A percentile compares a stretch with the other conserved stretches of the same genome.
phyloP scores from a whole-genome alignment of 176 grass and related monocot species.

The Oropetium thomaeum region DNA sequence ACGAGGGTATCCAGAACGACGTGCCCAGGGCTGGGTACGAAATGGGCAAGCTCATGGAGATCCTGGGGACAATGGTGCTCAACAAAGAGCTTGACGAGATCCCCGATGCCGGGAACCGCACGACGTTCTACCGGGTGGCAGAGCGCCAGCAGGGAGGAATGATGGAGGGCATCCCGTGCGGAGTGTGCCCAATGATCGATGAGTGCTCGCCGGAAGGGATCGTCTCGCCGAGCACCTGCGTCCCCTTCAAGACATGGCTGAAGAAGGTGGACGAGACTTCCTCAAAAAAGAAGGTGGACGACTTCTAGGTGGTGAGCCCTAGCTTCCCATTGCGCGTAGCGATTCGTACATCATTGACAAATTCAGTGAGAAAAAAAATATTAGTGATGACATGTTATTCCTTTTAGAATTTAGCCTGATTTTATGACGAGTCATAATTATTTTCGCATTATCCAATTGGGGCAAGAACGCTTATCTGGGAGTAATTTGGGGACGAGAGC shows the following conservation, averaged over 20 bases:
- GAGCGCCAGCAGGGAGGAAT: conserved; percentile 20
- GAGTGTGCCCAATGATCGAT: conserved; percentile 56
- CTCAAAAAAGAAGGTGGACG: no score
- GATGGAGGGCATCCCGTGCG: conserved; percentile 54
- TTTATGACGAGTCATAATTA: no score
- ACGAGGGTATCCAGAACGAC: conserved; percentile 25
- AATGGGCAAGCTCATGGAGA: conserved; percentile 38
- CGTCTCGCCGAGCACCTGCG: conserved; percentile 55
- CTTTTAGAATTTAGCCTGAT: no score
- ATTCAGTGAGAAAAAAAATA: no score
- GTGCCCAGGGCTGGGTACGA: conserved; percentile 4
- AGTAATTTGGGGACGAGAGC: no score
- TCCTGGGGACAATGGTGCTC: conserved; percentile 49
- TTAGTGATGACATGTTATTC: no score
- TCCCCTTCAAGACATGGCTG: conserved; percentile 64
- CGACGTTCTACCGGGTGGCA: conserved; percentile 37
- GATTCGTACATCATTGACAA: neutral
- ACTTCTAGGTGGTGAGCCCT: conserved; percentile 51
- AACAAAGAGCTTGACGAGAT: conserved; percentile 57
- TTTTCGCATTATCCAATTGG: no score
- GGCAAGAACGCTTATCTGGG: no score
- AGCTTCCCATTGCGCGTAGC: neutral
- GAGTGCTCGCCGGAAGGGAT: conserved; percentile 60
- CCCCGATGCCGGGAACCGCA: conserved; percentile 34
- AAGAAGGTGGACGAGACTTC: no score